Conservation (phyloP, 2,329 filamentous ascomycete species). For the Achaetomium macrosporum region DNA sequence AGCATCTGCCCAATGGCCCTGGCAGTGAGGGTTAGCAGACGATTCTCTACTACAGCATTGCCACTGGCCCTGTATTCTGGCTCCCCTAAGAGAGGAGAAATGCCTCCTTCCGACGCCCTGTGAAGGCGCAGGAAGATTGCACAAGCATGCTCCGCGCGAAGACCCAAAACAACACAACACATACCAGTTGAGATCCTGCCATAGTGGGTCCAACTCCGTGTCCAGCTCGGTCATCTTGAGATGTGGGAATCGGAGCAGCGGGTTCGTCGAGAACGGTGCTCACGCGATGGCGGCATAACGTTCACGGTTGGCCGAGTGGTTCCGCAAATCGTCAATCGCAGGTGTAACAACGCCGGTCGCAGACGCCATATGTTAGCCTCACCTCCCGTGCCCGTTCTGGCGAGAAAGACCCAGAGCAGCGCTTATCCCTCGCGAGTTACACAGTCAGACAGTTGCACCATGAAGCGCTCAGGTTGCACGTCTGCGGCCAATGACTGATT, state of each 20-base stretch:
- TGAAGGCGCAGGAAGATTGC: too few species aligned
- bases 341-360: constrained; percentile 13
- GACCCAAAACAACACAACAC: constrained; percentile 28
- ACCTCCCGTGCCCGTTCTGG: not conserved
- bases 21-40: constrained; percentile 13
- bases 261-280: constrained; percentile 8
- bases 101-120: too few species aligned
- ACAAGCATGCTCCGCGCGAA: not conserved
- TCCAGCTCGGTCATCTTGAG: constrained; percentile 36
- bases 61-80: too few species aligned
- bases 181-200: constrained; percentile 73
- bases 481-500: not conserved
- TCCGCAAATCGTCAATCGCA: not conserved
- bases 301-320: not conserved
- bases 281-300: constrained; percentile 18
- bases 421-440: not conserved
- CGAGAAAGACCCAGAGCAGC: not conserved
- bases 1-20: constrained; percentile 71
- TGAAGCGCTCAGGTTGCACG: not conserved
- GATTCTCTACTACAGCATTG: not conserved
- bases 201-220: constrained; percentile 55
- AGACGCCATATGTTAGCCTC: not conserved
- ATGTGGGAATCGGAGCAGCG: constrained; percentile 5
- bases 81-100: too few species aligned
- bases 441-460: too few species aligned